Base-by-base conservation (phyloP, 352 stramenopile genomes). In the Pythium aristosporum region DNA sequence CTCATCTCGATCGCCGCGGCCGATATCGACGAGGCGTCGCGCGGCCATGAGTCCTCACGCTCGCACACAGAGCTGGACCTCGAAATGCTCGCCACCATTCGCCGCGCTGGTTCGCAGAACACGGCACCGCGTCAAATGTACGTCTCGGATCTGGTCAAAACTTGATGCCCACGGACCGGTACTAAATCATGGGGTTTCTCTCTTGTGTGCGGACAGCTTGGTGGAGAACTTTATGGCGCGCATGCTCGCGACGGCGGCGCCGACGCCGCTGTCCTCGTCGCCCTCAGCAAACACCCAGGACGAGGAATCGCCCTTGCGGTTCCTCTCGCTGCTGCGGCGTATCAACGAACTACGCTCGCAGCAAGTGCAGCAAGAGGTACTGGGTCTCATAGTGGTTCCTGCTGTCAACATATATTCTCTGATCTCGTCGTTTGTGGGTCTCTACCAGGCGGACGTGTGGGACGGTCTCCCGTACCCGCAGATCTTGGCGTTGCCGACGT, bases 301-400 rank as follows among this genome's bases (percentile, higher is more conserved):
- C 30, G 58, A 68, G 30, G 60, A 68, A 34, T 65, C 53, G 25
- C 66, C 66, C 11, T 51, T 90, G 37, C 83, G 82, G 23, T 92
- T 92, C 57, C 65, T 92, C 30, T 91, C 82, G 65, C 60, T 92
- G 23, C 68, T 92, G 30, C 85, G 85, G 42, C 83, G 85, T 47
- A 88, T 94, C 59, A 94, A 94, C 41, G 85, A 94, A 65, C 69
- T 94, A 18, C 80, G 81, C n/a, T 92, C 85, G 3, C 80, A 94
- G 59, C 82, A 92, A 80, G 74, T 85, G 13, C 72, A 86, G 63
- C 42, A 74, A 63, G 50, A 47, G 46, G 56, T 61, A 36, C 43
- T 49, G 25, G 43, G 8, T 53, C 21, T 10, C 21, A 9, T 30
- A 50, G 10, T 13, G n/a, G 44, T 30, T 7, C 18, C 44, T 50